phyloP scores from a whole-genome alignment of 208 protist species.

The Sergeia podlipaevii region DNA sequence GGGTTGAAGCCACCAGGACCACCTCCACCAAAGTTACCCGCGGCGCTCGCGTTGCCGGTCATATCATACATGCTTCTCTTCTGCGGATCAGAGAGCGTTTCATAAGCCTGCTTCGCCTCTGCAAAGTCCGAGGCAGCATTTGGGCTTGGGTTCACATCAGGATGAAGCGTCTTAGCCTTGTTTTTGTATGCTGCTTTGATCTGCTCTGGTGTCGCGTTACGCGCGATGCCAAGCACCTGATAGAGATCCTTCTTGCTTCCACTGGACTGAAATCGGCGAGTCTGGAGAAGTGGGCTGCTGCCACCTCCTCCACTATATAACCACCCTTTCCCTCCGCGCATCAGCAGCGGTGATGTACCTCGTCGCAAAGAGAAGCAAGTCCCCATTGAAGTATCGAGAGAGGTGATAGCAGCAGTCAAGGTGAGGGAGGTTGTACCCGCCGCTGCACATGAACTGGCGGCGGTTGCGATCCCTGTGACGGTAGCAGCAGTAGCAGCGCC shows the following conservation, averaged over 20 bases:
- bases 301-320: too few relatives aligned
- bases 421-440: too few relatives aligned
- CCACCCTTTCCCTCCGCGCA: slow-evolving; percentile 21
- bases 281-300: neutral
- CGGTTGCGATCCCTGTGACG: too few relatives aligned
- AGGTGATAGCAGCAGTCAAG: too few relatives aligned
- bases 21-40: slow-evolving; percentile 45
- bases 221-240: slow-evolving; percentile 62
- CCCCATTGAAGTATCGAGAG: too few relatives aligned
- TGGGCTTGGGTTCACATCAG: slow-evolving; percentile 82
- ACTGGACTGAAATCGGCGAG: slow-evolving; percentile 23
- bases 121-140: slow-evolving; percentile 84
- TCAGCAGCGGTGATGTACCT: slow-evolving; percentile 18
- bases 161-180: slow-evolving; percentile 84
- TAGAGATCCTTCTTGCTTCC: slow-evolving; percentile 78
- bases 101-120: slow-evolving; percentile 89
- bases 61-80: slow-evolving; percentile 92
- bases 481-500: too few relatives aligned
- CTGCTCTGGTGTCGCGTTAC: slow-evolving; percentile 78
- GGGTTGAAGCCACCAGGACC: slow-evolving; percentile 42
- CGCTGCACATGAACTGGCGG: too few relatives aligned
- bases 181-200: slow-evolving; percentile 87
- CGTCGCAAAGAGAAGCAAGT: slow-evolving; percentile 24
- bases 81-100: slow-evolving; percentile 84
- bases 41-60: slow-evolving; percentile 78